Percentiles rank a stretch among this genome's conserved stretches.
phyloP scores from a whole-genome alignment of 768 basidiomycete genomes.

The Lentinula lateritia region DNA sequence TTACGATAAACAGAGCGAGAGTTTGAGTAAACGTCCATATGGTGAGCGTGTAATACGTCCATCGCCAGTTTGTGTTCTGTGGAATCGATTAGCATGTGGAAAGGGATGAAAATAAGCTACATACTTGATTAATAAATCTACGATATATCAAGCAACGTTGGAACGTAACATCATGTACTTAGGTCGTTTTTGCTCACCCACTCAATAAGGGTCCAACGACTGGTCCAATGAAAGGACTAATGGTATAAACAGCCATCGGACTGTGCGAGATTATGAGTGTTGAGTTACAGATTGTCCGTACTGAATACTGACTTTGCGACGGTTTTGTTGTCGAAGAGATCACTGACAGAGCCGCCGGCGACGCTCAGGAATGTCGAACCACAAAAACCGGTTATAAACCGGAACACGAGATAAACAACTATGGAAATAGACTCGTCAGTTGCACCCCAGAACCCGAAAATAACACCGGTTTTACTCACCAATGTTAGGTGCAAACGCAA shows the following conservation, averaged over 20 bases:
- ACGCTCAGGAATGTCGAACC: conserved; percentile 55
- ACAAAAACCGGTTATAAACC: conserved; percentile 49
- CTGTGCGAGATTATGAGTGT: background rate
- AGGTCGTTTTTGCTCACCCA: conserved; percentile 35
- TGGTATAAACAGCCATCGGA: conserved; percentile 41
- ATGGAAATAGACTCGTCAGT: background rate
- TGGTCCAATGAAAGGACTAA: conserved; percentile 47
- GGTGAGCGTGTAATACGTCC: conserved; percentile 69
- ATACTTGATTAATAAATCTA: conserved; percentile 67
- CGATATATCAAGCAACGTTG: background rate
- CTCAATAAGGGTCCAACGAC: conserved; percentile 52
- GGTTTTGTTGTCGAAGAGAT: conserved; percentile 48
- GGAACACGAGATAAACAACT: conserved; percentile 58
- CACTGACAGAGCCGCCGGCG: conserved; percentile 50
- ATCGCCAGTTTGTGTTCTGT: conserved; percentile 60
- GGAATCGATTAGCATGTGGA: background rate
- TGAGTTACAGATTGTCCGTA: background rate
- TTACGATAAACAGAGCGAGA: conserved; percentile 45
- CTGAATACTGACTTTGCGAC: conserved; percentile 50
- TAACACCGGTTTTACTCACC: conserved; percentile 28
- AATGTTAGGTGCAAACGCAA: conserved; percentile 67
- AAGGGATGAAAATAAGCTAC: conserved; percentile 2
- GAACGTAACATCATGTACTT: background rate
- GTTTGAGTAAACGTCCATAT: conserved; percentile 65
- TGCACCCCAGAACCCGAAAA: background rate